These are phyloP conservation scores for Saccharomycopsis crataegensis DNA, from an alignment of 1,139 yeast genomes.

Conservation along the genomic window DNA sequence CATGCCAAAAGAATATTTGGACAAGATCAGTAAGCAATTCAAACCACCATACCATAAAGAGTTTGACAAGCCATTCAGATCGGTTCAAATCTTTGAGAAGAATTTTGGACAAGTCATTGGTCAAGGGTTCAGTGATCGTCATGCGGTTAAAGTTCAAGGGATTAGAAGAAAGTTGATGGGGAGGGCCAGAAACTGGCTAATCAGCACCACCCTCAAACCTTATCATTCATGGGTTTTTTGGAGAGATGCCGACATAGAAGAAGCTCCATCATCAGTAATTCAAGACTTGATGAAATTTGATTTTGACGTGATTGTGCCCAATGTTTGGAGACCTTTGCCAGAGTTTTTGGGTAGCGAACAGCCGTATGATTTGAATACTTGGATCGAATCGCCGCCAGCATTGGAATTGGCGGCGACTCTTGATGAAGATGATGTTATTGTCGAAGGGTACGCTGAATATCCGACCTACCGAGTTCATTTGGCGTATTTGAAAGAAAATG, in stretches of 20 bases:
- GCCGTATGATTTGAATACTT: conserved; percentile 80
- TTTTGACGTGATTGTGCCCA: conserved; percentile 81
- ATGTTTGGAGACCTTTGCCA: conserved; percentile 85
- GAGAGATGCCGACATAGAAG: conserved; percentile 87
- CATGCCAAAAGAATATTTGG: conserved; percentile 61
- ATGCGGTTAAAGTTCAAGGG: conserved; percentile 86
- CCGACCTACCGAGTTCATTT: conserved; percentile 85
- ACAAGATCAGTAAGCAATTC: conserved; percentile 40
- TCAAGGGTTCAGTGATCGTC: conserved; percentile 85
- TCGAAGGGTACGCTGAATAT: conserved; percentile 85
- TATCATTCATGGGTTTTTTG: conserved; percentile 93
- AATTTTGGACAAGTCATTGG: conserved; percentile 83
- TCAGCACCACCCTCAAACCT: conserved; percentile 68
- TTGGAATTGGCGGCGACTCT: conserved; percentile 56
- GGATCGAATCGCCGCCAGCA: conserved; percentile 77
- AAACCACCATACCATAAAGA: conserved; percentile 38
- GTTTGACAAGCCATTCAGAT: conserved; percentile 28
- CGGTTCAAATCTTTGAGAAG: conserved; percentile 63
- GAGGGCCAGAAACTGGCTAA: conserved; percentile 82
- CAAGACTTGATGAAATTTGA: conserved; percentile 70
- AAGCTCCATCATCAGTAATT: conserved; percentile 72
- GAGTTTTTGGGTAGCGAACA: conserved; percentile 71
- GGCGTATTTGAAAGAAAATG: conserved; percentile 60
- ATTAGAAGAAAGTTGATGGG: conserved; percentile 85
- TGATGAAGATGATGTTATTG: conserved; percentile 80